phyloP scores from a whole-genome alignment of 2,329 filamentous ascomycete genomes.

The Apiospora malaysiana region DNA sequence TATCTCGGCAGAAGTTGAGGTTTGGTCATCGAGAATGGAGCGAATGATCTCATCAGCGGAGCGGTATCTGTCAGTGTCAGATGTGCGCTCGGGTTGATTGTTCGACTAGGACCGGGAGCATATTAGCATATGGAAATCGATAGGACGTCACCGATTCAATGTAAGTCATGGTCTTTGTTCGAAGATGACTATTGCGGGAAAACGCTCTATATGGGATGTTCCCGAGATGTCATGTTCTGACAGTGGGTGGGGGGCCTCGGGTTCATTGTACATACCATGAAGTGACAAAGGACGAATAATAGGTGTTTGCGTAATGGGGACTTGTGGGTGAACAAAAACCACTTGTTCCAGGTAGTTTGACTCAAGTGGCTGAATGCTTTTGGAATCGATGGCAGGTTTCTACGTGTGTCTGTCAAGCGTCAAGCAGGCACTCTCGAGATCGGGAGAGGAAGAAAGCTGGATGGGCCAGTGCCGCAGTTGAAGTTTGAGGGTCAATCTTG shows the following conservation, averaged over 20 bases:
- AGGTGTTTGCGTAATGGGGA: conserved; percentile 13
- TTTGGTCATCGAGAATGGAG: conserved; percentile 47
- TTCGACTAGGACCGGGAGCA: conserved; percentile 36
- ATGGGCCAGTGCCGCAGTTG: background rate
- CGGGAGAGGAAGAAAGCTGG: background rate
- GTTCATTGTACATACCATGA: conserved; percentile 21
- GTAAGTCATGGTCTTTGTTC: background rate
- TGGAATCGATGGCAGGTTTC: background rate
- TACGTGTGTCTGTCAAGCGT: background rate
- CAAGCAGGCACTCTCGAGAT: background rate
- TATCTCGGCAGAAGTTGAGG: conserved; percentile 41
- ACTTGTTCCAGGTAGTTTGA: background rate
- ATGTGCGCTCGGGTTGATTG: conserved; percentile 35
- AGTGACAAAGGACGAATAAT: conserved; percentile 21
- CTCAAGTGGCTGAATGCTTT: background rate
- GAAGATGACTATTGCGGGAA: background rate
- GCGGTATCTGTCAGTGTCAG: conserved; percentile 35
- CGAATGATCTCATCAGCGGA: conserved; percentile 42
- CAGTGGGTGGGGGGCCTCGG: background rate
- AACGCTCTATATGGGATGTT: conserved; percentile 14
- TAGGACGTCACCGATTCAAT: conserved; percentile 23
- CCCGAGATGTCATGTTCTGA: conserved; percentile 9
- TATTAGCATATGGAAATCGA: conserved; percentile 7
- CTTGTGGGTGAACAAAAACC: conserved; percentile 1
- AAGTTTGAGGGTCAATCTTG: conserved; percentile 1